A percentile compares a stretch with the other conserved stretches of the same genome.
Evolutionary conservation across 352 stramenopile species (phyloP).

Genomic region (Ophiocytium majus): DNA sequence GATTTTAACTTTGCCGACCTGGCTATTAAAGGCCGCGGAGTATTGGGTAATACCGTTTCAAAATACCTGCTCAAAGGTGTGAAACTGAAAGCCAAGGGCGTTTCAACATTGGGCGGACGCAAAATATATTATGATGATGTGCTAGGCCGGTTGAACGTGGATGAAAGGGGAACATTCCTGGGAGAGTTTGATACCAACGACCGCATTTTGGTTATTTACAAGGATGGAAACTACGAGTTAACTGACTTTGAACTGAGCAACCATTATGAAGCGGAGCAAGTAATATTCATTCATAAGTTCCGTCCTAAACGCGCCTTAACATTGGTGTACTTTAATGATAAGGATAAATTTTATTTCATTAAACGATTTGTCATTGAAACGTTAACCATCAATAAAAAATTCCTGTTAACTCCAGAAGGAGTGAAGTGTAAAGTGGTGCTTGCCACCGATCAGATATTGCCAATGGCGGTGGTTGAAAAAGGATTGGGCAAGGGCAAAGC

Average conservation of each 20-base stretch:
- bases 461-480: conserved; percentile 1
- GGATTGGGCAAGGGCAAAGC: neutral
- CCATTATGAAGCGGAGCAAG: neutral
- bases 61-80: neutral
- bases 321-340: neutral
- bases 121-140: neutral
- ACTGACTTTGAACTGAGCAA: neutral
- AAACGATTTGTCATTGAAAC: neutral
- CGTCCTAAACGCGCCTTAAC: neutral
- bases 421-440: neutral
- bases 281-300: conserved; percentile 8
- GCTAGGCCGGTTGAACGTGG: neutral
- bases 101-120: neutral
- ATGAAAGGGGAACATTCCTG: neutral
- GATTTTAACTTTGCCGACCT: neutral
- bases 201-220: neutral
- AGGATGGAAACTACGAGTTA: neutral
- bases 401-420: neutral
- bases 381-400: neutral
- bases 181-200: neutral
- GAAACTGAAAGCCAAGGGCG: neutral
- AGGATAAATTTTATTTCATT: conserved; percentile 6
- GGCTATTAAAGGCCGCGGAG: neutral
- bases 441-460: neutral
- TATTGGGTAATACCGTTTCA: neutral